A percentile compares a stretch with the other conserved stretches of the same genome.
phyloP scores from a whole-genome alignment of 371 early-diverging fungal genomes.

The Rhizopus microsporus region DNA sequence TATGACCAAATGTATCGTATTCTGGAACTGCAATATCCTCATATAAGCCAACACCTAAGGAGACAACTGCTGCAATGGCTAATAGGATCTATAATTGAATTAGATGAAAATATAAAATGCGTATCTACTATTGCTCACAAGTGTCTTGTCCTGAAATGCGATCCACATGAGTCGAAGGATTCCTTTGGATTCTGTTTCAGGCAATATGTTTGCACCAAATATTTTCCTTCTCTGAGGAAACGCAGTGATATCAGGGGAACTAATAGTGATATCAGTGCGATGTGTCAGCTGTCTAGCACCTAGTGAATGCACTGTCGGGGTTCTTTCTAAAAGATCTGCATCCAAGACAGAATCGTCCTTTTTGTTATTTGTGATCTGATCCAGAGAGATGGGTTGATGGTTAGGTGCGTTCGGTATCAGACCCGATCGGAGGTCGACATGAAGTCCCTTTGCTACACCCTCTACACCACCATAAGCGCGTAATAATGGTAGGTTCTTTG shows the following conservation, averaged over 20 bases:
- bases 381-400: slow-evolving; percentile 14
- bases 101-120: not conserved
- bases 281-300: slow-evolving; percentile 26
- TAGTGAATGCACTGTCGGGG: slow-evolving; percentile 25
- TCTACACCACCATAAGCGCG: slow-evolving; percentile 42
- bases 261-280: slow-evolving; percentile 16
- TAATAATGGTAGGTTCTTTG: slow-evolving; percentile 50
- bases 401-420: slow-evolving; percentile 23
- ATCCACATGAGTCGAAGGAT: slow-evolving; percentile 69
- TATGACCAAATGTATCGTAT: slow-evolving; percentile 22
- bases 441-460: slow-evolving; percentile 53
- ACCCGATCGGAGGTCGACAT: slow-evolving; percentile 46
- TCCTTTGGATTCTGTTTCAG: slow-evolving; percentile 55
- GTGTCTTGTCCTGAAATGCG: slow-evolving; percentile 75
- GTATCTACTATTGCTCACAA: slow-evolving; percentile 38
- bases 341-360: not conserved
- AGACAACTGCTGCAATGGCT: slow-evolving; percentile 77
- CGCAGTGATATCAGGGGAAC: slow-evolving; percentile 8
- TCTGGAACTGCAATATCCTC: slow-evolving; percentile 60
- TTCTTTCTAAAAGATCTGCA: slow-evolving; percentile 15
- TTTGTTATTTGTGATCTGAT: slow-evolving; percentile 20
- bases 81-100: slow-evolving; percentile 58
- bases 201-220: slow-evolving; percentile 63
- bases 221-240: slow-evolving; percentile 33
- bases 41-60: slow-evolving; percentile 84